Percentiles rank a stretch among this genome's conserved stretches.
These are phyloP conservation scores for Cryptosporidium baileyi DNA, from an alignment of 169 alveolate genomes.

Conservation along the genomic window DNA sequence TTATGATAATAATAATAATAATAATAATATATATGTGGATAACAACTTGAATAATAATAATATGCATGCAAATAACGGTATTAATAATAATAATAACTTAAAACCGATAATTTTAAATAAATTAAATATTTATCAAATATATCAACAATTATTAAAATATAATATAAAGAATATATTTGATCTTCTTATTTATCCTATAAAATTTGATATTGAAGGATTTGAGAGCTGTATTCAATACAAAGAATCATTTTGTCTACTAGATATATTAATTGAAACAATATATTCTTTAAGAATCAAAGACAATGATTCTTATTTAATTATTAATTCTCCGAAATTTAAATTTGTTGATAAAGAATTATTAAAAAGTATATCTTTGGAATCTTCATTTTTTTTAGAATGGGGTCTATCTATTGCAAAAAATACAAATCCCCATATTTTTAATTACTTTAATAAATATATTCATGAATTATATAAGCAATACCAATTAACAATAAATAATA, in stretches of 20 bases:
- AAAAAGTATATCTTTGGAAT: constrained; percentile 18
- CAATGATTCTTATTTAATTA: background rate
- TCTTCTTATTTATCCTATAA: too few relatives aligned
- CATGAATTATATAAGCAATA: background rate
- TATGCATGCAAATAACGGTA: too few relatives aligned
- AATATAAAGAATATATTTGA: too few relatives aligned
- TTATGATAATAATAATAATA: too few relatives aligned
- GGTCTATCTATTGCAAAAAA: constrained; percentile 32
- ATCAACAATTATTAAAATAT: too few relatives aligned
- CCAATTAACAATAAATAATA: background rate
- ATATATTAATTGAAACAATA: constrained; percentile 11
- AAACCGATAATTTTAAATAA: too few relatives aligned
- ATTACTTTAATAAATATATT: background rate
- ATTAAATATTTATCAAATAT: too few relatives aligned
- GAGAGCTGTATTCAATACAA: too few relatives aligned
- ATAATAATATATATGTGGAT: too few relatives aligned
- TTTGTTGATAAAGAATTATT: background rate
- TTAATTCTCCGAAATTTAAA: background rate
- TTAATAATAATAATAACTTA: too few relatives aligned
- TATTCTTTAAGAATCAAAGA: constrained; percentile 5
- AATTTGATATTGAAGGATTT: too few relatives aligned
- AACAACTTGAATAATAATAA: too few relatives aligned
- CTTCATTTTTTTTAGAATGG: constrained; percentile 48
- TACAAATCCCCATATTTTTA: background rate
- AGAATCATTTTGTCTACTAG: constrained; percentile 55